phyloP scores from a whole-genome alignment of 495 filamentous ascomycete species.

The Penicillium tannophilum region DNA sequence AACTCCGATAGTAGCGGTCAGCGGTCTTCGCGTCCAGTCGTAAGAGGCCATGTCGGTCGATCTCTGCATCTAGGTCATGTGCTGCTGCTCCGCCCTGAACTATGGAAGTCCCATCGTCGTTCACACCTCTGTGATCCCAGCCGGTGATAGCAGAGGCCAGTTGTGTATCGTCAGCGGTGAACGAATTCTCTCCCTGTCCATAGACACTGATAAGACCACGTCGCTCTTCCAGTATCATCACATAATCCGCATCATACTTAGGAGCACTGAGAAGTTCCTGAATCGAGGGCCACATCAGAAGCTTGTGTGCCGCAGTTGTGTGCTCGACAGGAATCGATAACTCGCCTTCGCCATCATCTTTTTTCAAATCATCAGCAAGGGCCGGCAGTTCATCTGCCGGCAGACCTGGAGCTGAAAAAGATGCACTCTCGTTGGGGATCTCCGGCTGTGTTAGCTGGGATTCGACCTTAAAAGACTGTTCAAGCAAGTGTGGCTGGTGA shows the following conservation, averaged over 20 bases:
- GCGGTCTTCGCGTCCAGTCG: conserved; percentile 66
- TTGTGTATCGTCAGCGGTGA: conserved; percentile 42
- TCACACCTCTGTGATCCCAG: background rate
- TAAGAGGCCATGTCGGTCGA: conserved; percentile 62
- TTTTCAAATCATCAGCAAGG: conserved; percentile 14
- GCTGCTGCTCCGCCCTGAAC: background rate
- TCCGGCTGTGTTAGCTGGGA: background rate
- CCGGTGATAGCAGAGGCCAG: conserved; percentile 11
- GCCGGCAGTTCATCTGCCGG: background rate
- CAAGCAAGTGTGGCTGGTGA: background rate
- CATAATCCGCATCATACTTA: conserved; percentile 60
- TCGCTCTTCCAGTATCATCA: conserved; percentile 73
- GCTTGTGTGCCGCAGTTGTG: conserved; percentile 76
- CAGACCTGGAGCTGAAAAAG: background rate
- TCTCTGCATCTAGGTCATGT: conserved; percentile 38
- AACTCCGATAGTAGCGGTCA: conserved; percentile 66
- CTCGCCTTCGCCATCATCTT: conserved; percentile 47
- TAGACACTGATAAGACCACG: conserved; percentile 76
- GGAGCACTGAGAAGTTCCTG: conserved; percentile 51
- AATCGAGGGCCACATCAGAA: conserved; percentile 73
- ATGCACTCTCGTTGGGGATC: background rate
- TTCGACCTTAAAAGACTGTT: background rate
- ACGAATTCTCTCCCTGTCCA: conserved; percentile 75
- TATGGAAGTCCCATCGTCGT: background rate
- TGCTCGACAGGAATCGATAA: conserved; percentile 76